A percentile compares a stretch with the other conserved stretches of the same genome.
Evolutionary conservation across 2,329 filamentous ascomycete species (phyloP).

Genomic region (Cadophora sp.): DNA sequence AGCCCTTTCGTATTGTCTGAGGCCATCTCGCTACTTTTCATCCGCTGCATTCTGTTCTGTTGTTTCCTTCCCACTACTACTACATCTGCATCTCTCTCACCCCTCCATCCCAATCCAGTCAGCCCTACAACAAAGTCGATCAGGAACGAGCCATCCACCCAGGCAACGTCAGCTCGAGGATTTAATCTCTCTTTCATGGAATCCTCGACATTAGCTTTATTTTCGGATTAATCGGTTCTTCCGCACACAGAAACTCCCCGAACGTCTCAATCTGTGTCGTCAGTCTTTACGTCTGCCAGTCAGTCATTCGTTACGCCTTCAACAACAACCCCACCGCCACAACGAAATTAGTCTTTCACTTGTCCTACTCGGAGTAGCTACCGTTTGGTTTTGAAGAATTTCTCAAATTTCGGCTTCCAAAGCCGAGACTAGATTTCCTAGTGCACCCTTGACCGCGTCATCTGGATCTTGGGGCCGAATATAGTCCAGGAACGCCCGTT

Average conservation of each 20-base stretch:
- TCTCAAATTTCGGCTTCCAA: slow-evolving; percentile 10
- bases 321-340: slow-evolving; percentile 1
- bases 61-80: not conserved
- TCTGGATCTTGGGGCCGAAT: slow-evolving; percentile 19
- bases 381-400: not conserved
- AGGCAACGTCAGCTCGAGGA: not conserved
- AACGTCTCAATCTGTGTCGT: slow-evolving; percentile 4
- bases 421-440: slow-evolving; percentile 25
- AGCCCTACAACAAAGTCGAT: slow-evolving; percentile 18
- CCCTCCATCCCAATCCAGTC: slow-evolving; percentile 16
- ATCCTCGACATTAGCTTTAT: not conserved
- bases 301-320: slow-evolving; percentile 7
- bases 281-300: slow-evolving; percentile 13
- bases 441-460: slow-evolving; percentile 32
- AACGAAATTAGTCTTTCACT: not conserved
- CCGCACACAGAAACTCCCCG: not conserved
- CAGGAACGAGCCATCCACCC: slow-evolving; percentile 10
- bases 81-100: not conserved
- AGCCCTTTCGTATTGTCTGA: slow-evolving; percentile 20
- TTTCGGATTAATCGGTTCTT: not conserved
- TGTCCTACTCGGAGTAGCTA: not conserved
- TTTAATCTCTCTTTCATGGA: not conserved
- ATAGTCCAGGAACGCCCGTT: slow-evolving; percentile 7
- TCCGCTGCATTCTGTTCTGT: not conserved
- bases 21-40: slow-evolving; percentile 7